Base-by-base conservation (phyloP, 2,329 filamentous ascomycete genomes). In the Aspergillus intermedius region DNA sequence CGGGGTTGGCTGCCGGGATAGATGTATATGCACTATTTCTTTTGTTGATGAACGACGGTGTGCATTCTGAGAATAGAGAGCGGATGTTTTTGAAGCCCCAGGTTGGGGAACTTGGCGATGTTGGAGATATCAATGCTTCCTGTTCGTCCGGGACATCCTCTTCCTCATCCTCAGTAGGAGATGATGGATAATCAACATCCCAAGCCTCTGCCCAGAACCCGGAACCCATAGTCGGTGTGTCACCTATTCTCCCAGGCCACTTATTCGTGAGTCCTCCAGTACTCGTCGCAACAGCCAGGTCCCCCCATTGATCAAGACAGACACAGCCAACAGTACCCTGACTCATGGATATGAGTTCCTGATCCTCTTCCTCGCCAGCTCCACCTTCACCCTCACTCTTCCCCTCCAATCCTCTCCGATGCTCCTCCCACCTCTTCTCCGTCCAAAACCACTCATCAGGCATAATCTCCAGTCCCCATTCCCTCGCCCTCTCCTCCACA, bases 141-240 rank as follows among this genome's bases (percentile, higher is more conserved):
- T 30, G 25, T 12, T 30, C 25, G 10, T 30, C 25, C 25, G 10
- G 10, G 10, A 12, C 25, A 12, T 30, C 25, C 10, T 12, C 25
- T 30, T 30, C 25, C 10, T 30, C 25, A 30, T 30, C 25, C 10
- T 30, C 25, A 15, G 28, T 4, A n/a, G 42, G 32, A 37, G 5
- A 37, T 4, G 17, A 44, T 9, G 42, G 25, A 22, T 34, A 12
- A 4, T 6, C 12, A 12, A 74, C 68, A 6, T 69, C 67, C 88
- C 88, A 95, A 57, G 90, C 81, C 64, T 94, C 90, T 0, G 90
- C 88, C 88, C 89, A 95, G 67, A 90, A 95, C 0, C 90, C 90
- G 1, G 89, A 86, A 0, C 90, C 90, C 0, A 90, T 73, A 0
- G 85, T 86, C 0, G 90, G 89, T 9, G 90, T 95, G 63, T 95